Conservation (phyloP, 1,284 basidiomycete species). For the Agaricales sp. region DNA sequence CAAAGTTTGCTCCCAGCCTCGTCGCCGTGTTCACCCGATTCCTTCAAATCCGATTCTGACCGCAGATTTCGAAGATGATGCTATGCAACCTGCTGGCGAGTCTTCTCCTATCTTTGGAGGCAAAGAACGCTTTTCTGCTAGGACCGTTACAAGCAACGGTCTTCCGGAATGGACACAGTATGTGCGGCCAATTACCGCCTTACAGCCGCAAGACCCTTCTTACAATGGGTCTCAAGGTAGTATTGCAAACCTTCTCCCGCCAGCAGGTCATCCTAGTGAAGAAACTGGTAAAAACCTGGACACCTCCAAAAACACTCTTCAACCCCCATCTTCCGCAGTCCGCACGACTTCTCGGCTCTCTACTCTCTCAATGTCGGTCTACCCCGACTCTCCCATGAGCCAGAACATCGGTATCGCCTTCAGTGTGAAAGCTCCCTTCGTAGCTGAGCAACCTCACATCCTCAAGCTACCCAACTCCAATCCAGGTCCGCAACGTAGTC, state of each 20-base stretch:
- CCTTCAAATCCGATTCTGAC: constrained; percentile 67
- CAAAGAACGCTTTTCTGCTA: constrained; percentile 48
- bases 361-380: constrained; percentile 39
- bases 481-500: not conserved
- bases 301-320: not conserved
- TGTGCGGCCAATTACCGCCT: constrained; percentile 15
- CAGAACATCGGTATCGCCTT: constrained; percentile 33
- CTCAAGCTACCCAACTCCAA: constrained; percentile 9
- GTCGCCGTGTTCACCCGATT: constrained; percentile 38
- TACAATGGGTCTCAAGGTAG: not conserved
- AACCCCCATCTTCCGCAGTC: constrained; percentile 21
- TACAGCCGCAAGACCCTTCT: not conserved
- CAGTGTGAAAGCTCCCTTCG: constrained; percentile 27
- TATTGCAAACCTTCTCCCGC: constrained; percentile 1
- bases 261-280: not conserved
- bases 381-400: constrained; percentile 30
- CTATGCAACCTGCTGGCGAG: constrained; percentile 27
- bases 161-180: constrained; percentile 55
- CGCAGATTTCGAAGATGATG: constrained; percentile 33
- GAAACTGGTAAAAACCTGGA: not conserved
- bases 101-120: constrained; percentile 70
- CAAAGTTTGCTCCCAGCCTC: constrained; percentile 37
- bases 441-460: constrained; percentile 32
- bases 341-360: constrained; percentile 37
- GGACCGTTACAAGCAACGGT: constrained; percentile 28